Conservation (phyloP, 2,329 filamentous ascomycete species). For the Orbilia javanica region DNA sequence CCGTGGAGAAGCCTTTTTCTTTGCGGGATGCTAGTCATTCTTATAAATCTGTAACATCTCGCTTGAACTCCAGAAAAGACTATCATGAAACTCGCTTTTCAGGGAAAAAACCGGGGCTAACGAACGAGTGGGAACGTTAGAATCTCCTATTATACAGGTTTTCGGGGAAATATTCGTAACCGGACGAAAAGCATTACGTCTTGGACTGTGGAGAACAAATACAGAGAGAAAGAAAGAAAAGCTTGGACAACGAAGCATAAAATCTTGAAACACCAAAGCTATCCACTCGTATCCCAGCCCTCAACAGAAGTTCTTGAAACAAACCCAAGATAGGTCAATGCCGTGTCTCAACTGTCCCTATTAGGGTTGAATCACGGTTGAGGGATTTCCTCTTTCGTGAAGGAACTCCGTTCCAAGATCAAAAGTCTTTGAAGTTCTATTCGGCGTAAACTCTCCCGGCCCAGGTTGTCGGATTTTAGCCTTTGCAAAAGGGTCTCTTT, state of each 20-base stretch:
- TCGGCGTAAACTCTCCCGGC: slow-evolving; percentile 20
- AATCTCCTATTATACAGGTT: slow-evolving; percentile 7
- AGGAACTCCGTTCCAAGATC: slow-evolving; percentile 16
- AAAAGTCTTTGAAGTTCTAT: slow-evolving; percentile 3
- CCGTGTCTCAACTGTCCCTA: slow-evolving; percentile 53
- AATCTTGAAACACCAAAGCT: slow-evolving; percentile 52
- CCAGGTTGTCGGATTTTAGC: slow-evolving; percentile 27
- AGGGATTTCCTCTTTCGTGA: slow-evolving; percentile 50
- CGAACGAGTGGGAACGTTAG: slow-evolving; percentile 18
- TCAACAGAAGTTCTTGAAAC: slow-evolving; percentile 46
- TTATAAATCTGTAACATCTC: slow-evolving; percentile 58
- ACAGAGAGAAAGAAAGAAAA: not conserved
- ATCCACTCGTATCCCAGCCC: slow-evolving; percentile 33
- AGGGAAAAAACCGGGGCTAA: slow-evolving; percentile 7
- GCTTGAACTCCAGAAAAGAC: slow-evolving; percentile 46
- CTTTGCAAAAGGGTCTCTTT: slow-evolving; percentile 3
- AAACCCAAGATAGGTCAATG: slow-evolving; percentile 54
- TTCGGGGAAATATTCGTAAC: slow-evolving; percentile 33
- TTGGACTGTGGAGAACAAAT: not conserved
- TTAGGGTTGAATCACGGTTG: slow-evolving; percentile 29
- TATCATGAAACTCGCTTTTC: slow-evolving; percentile 56
- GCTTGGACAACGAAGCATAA: slow-evolving; percentile 19
- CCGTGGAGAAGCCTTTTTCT: slow-evolving; percentile 22
- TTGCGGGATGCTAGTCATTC: slow-evolving; percentile 22
- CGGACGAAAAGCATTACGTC: slow-evolving; percentile 1